Evolutionary conservation across 352 stramenopile genomes (phyloP).

Genomic region (Pythium phragmitis): DNA sequence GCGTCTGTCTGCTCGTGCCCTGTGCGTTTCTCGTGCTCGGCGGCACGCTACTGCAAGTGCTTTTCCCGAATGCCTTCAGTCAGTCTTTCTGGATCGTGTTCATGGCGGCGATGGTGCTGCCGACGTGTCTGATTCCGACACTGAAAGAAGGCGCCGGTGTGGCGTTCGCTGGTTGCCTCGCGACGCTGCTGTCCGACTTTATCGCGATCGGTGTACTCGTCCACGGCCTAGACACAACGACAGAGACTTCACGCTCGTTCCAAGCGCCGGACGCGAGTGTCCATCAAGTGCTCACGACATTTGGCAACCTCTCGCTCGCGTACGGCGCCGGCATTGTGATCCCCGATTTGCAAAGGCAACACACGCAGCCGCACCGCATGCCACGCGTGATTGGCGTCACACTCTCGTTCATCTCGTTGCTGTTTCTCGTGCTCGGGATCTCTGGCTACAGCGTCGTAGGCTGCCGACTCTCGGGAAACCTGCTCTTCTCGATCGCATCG

Average conservation of each 20-base stretch:
- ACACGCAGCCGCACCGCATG: slow-evolving; percentile 59
- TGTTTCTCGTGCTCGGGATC: slow-evolving; percentile 47
- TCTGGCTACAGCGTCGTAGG: slow-evolving; percentile 52
- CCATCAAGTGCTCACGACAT: slow-evolving; percentile 46
- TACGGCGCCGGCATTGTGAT: slow-evolving; percentile 68
- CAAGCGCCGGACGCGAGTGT: slow-evolving; percentile 37
- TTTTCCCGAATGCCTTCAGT: slow-evolving; percentile 50
- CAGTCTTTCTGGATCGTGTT: slow-evolving; percentile 61
- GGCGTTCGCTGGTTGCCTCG: slow-evolving; percentile 56
- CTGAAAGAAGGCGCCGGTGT: slow-evolving; percentile 58
- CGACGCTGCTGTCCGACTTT: slow-evolving; percentile 55
- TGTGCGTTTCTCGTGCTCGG: slow-evolving; percentile 61
- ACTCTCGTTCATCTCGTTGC: slow-evolving; percentile 41
- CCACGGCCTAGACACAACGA: slow-evolving; percentile 38
- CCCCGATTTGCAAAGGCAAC: slow-evolving; percentile 57
- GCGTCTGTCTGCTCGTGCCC: slow-evolving; percentile 48
- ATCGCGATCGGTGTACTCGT: slow-evolving; percentile 51
- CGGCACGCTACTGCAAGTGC: slow-evolving; percentile 40
- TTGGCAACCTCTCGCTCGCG: slow-evolving; percentile 62
- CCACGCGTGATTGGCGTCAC: slow-evolving; percentile 53
- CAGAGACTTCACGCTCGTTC: too few species aligned
- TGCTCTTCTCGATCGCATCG: slow-evolving; percentile 37
- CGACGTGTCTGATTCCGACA: slow-evolving; percentile 55
- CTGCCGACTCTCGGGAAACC: slow-evolving; percentile 65
- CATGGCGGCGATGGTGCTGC: slow-evolving; percentile 51